Base-by-base conservation (phyloP, 352 stramenopile genomes). In the Pythium rishiriense region DNA sequence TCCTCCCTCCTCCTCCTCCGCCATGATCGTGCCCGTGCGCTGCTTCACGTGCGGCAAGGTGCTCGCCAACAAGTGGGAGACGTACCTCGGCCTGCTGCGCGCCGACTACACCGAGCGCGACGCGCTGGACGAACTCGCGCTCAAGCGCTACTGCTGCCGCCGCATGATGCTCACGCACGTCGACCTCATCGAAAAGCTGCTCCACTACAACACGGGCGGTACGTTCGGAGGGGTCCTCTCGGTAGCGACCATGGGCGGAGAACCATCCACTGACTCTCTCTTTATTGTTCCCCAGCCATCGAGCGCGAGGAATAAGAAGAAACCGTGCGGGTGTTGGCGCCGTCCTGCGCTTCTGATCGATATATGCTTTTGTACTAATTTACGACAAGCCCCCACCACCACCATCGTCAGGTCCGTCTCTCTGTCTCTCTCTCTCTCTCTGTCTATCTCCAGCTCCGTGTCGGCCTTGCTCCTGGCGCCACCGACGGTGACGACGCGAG, bases 21-120 rank as follows among this genome's bases (percentile, higher is more conserved):
- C 52, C 35, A 98, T 99, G 97, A 99, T 99, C 74, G 98, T 99
- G 64, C 98, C 97, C 24, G 98, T 99, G 68, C 93, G 97, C 70
- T 99, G 97, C 87, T 99, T 99, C 82, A 99, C 97, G 57, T 99
- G 97, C 81, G 97, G 97, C 68, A 99, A 99, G 81, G 94, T 99
- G 72, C 98, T 99, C 75, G 98, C 97, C 54, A 99, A 99, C 85
- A 99, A 99, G 85, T 99, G 97, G 96, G 97, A 99, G 79, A 98
- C 94, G 11, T 99, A 99, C 81, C 82, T 99, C 31, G 90, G 95
- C 68, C 83, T 99, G 53, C 79, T 99, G 54, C 91, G 98, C 63
- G 93, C 94, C 26, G 97, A 99, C 83, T 98, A 98, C 79, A 98
- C 96, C 15, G 97, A 99, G 74, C 93, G 97, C 55, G 96, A 99